Conservation (phyloP, 2,329 filamentous ascomycete species). For the Emmonsiellopsis sp. region DNA sequence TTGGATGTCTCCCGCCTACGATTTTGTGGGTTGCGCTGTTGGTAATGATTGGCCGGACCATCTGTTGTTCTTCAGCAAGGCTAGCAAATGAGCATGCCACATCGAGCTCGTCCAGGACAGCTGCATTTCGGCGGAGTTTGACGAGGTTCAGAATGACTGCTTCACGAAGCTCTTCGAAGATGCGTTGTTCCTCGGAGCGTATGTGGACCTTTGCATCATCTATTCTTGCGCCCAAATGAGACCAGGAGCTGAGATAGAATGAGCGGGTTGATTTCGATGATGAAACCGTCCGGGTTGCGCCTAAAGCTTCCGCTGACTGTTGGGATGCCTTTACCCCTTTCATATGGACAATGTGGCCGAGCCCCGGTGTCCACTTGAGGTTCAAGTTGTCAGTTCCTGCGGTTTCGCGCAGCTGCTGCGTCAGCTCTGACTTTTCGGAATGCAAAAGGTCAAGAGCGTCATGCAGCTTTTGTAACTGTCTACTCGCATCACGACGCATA, state of each 20-base stretch:
- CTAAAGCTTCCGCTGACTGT: constrained; percentile 30
- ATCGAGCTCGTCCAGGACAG: constrained; percentile 88
- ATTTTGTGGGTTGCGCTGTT: constrained; percentile 60
- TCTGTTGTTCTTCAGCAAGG: constrained; percentile 63
- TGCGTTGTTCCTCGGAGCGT: constrained; percentile 69
- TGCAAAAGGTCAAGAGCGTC: constrained; percentile 51
- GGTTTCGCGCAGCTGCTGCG: constrained; percentile 50
- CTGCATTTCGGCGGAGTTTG: constrained; percentile 76
- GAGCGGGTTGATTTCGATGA: constrained; percentile 76
- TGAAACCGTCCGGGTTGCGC: constrained; percentile 51
- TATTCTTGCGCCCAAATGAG: constrained; percentile 64
- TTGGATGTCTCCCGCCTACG: constrained; percentile 79
- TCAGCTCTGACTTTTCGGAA: constrained; percentile 52
- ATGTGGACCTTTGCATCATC: constrained; percentile 72
- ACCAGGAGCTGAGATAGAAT: constrained; percentile 80
- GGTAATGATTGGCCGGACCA: constrained; percentile 65
- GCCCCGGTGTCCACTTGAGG: constrained; percentile 74
- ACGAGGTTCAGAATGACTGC: constrained; percentile 73
- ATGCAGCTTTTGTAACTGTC: constrained; percentile 58
- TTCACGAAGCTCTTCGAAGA: constrained; percentile 66
- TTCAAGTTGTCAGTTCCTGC: constrained; percentile 58
- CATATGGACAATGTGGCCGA: constrained; percentile 86
- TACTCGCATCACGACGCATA: constrained; percentile 58
- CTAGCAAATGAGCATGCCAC: constrained; percentile 77
- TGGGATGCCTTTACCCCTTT: constrained; percentile 62